These are phyloP conservation scores for Fonsecaea pedrosoi DNA, from an alignment of 2,329 filamentous ascomycete species.

Conservation along the genomic window DNA sequence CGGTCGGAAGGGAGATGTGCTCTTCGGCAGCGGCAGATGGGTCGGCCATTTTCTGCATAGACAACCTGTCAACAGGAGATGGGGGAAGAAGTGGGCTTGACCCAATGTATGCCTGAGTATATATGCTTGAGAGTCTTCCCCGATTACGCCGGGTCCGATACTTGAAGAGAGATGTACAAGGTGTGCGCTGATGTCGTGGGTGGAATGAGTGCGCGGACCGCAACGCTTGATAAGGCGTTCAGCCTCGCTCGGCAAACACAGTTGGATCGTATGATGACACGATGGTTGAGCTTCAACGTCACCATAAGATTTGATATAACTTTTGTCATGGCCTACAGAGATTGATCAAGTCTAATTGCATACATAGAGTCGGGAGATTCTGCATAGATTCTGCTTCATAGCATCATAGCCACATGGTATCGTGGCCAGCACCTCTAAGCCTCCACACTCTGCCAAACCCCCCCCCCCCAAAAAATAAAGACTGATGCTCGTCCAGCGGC, in stretches of 20 bases:
- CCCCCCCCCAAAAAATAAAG: too few species aligned
- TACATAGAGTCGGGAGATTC: background rate
- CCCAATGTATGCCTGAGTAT: background rate
- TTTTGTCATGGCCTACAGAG: background rate
- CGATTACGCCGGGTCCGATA: background rate
- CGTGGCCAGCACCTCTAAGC: background rate
- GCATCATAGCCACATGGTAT: background rate
- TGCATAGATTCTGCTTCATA: background rate
- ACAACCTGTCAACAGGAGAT: background rate
- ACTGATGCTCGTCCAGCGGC: background rate
- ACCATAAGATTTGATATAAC: background rate
- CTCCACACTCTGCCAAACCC: background rate
- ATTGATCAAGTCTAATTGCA: background rate
- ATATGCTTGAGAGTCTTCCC: background rate
- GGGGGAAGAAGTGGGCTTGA: background rate
- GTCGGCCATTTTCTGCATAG: slow-evolving; percentile 9
- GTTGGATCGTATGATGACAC: background rate
- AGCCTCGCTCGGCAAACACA: background rate
- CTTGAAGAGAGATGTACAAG: background rate
- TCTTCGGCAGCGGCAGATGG: slow-evolving; percentile 5
- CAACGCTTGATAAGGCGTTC: slow-evolving; percentile 1
- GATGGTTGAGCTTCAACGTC: background rate
- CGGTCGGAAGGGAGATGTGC: slow-evolving; percentile 22
- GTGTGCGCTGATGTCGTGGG: background rate
- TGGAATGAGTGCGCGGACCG: slow-evolving; percentile 2